A percentile compares a stretch with the other conserved stretches of the same genome.
phyloP scores from a whole-genome alignment of 192 early-diverging fungal genomes.

The Gorgonomyces haynaldii region DNA sequence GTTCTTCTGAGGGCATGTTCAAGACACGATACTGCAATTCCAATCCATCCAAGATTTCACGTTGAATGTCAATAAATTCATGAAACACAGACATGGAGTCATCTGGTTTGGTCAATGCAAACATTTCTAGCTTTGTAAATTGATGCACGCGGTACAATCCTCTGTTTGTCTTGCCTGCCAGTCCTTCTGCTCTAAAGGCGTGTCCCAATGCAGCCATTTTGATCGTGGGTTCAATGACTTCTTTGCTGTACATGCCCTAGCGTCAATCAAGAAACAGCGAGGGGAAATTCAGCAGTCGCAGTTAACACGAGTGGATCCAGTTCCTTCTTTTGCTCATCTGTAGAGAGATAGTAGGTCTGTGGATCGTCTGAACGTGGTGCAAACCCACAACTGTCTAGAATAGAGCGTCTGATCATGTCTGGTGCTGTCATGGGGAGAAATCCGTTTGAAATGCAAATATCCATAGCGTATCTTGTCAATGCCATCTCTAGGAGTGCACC shows the following conservation, averaged over 20 bases:
- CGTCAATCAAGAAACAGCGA: too few species aligned
- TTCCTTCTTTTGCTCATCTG: slow-evolving; percentile 26
- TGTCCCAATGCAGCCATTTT: slow-evolving; percentile 69
- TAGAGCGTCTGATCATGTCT: too few species aligned
- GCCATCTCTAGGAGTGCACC: too few species aligned
- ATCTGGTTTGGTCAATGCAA: slow-evolving; percentile 49
- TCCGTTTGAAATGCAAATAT: too few species aligned
- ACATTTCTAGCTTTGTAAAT: slow-evolving; percentile 89
- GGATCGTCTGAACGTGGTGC: too few species aligned
- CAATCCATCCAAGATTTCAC: slow-evolving; percentile 59
- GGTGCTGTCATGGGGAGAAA: too few species aligned
- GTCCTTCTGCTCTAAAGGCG: slow-evolving; percentile 85
- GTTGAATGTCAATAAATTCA: slow-evolving; percentile 63
- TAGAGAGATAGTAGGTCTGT: slow-evolving; percentile 72
- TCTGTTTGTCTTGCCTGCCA: slow-evolving; percentile 69
- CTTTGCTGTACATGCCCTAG: slow-evolving; percentile 66
- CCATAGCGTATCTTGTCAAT: too few species aligned
- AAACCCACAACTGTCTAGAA: too few species aligned
- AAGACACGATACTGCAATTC: slow-evolving; percentile 73
- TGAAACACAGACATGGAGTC: slow-evolving; percentile 54
- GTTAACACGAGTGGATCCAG: slow-evolving; percentile 54
- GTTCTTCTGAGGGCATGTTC: slow-evolving; percentile 85
- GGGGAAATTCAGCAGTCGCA: slow-evolving; percentile 84
- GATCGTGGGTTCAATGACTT: slow-evolving; percentile 40
- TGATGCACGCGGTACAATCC: slow-evolving; percentile 91